phyloP scores from a whole-genome alignment of 106 monocot species.

The Dendrobium nobile region DNA sequence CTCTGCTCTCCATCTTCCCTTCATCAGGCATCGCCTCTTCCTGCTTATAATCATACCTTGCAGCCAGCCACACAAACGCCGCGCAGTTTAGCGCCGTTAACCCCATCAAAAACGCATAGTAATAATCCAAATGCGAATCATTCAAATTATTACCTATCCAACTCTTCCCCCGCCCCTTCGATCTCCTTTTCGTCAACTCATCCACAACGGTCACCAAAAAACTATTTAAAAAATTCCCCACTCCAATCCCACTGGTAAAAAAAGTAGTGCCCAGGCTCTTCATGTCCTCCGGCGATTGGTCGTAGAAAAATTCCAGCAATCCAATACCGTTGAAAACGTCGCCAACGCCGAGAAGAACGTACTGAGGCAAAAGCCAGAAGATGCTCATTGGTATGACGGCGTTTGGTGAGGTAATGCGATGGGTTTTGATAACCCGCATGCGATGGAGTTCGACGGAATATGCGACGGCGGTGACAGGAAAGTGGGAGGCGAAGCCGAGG shows the following conservation, averaged over 20 bases:
- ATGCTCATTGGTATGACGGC: conserved; percentile 63
- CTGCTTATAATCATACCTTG: conserved; percentile 54
- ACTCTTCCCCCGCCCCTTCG: conserved; percentile 30
- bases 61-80: conserved; percentile 37
- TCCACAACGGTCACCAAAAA: conserved; percentile 53
- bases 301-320: conserved; percentile 77
- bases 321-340: conserved; percentile 63
- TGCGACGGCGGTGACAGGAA: conserved; percentile 31
- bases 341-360: conserved; percentile 49
- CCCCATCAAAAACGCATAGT: conserved; percentile 47
- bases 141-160: conserved; percentile 75
- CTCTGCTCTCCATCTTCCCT: conserved; percentile 23
- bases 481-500: conserved; percentile 45
- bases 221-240: conserved; percentile 65
- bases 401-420: neutral
- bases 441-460: conserved; percentile 35
- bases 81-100: conserved; percentile 35
- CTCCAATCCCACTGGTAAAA: conserved; percentile 52
- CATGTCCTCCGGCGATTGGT: conserved; percentile 78
- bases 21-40: conserved; percentile 18
- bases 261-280: conserved; percentile 69
- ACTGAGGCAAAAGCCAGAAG: conserved; percentile 72
- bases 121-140: conserved; percentile 62
- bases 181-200: conserved; percentile 20
- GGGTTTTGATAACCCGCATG: conserved; percentile 17